Evolutionary conservation across 257 asterid genomes (phyloP), one percentile per base, ranked within the genome.

Genomic region (Salvia rosmarinus): DNA sequence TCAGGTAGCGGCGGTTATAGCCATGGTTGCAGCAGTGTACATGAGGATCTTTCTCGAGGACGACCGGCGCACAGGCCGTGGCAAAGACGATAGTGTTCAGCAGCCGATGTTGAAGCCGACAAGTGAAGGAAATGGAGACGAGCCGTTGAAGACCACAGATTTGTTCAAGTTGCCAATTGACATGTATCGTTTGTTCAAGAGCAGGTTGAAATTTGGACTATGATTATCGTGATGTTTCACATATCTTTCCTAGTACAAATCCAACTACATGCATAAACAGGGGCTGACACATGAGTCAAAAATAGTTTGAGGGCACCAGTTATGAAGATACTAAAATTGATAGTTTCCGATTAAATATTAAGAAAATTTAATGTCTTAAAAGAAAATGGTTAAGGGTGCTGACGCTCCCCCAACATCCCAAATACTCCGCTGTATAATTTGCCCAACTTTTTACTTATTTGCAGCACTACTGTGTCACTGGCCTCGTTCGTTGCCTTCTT

Each of bases 401-500:
- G 42, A 37, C 6, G 42, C 42, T 10, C n/a, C 42, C 9, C 7
- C 11, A 37, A 6, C 42, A 0, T 37, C 10, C 32, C 32, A 28
- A n/a, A n/a, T n/a, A n/a, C n/a, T n/a, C n/a, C 32, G 1, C 1
- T 28, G 32, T 4, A 28, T 28, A 2, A 13, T 9, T 9, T 52
- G 9, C 35, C 59, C 55, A 11, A 54, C n/a, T n/a, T 4, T 9
- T 63, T 25, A 10, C 14, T 49, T 68, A 49, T 62, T 67, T 77
- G 87, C 87, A 88, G 95, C 69, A 6, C 30, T 3, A 84, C 87
- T 1, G 81, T 86, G 65, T 79, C 89, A 3, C 51, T 83, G 13
- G 91, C 83, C 14, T 78, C 91, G 13, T 64, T 77, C 56, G 83
- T 84, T 50, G 85, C 88, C 10, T 82, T 88, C 80, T 88, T 88